Base-by-base conservation (phyloP, 352 stramenopile species). In the Globisporangium echinulatum region DNA sequence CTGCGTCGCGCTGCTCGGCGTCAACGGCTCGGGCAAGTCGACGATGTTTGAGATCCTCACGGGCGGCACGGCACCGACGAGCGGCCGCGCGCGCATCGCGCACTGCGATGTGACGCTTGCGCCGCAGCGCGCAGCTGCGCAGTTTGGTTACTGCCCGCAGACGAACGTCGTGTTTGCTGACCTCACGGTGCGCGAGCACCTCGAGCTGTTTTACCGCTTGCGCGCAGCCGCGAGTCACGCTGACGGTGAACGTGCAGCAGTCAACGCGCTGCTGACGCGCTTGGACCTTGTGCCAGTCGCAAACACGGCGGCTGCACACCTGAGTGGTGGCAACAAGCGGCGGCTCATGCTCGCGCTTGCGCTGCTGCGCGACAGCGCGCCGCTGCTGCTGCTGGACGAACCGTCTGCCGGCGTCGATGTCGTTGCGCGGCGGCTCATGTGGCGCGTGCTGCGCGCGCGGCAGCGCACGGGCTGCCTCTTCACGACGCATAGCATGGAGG, bases 371-470 rank as follows among this genome's bases (percentile, higher is more conserved):
- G 96, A 96, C 9, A 68, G 82, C 36, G 96, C 97, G 13, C 73
- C 84, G 17, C 91, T 99, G 52, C 74, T 98, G 19, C 94, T 99
- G 57, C 65, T 99, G n/a, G 97, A 99, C 62, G 97, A 99, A 68
- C 95, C 91, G 59, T 96, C 82, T 17, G 97, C 96, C 7, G 94
- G 94, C 37, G 90, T 98, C 72, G 94, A 98, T 57, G 87, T 95
- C 1, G 90, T 98, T 48, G 94, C 94, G 13, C 82, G 96, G 10
- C 80, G 95, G 33, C 91, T 97, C 64, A 90, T 99, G 74, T 99
- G 97, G 97, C 84, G 93, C 54, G 76, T 97, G 54, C 86, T 81
- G 42, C 90, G 77, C 0, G 60, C 70, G 42, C 65, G 72, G 58
- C 77, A 85, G 47, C 60, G 80, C n/a, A 71, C 81, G 17, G 82